Evolutionary conservation across 257 asterid genomes (phyloP), one percentile per base, ranked within the genome.

Genomic region (Dorcoceras hygrometricum): DNA sequence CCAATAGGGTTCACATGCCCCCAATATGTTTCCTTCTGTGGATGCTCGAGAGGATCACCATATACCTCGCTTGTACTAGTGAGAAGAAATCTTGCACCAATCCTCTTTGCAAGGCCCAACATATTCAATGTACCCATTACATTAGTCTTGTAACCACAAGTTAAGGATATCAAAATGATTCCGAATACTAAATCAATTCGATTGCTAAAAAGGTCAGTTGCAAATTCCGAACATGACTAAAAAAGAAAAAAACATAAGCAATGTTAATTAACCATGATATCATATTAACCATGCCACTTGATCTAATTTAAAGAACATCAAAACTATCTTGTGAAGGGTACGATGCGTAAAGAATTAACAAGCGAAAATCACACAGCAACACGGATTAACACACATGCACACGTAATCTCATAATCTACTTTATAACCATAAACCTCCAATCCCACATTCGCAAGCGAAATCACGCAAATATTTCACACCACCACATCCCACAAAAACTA

Each of bases 1-100:
- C 78, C 78, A 34, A 74, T 74, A 11, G 78, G 78, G 69, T 74
- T 74, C 53, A 74, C 78, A 65, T 74, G 68, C 26, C 78, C 78
- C 78, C 78, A 74, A 19, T 74, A 74, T 0, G 73, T 61, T 50
- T 74, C 78, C 48, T 67, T 74, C 48, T 74, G 78, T 20, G 78
- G 78, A 57, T 74, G 78, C 62, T 74, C 71, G 12, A 74, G 70
- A 4, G 75, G 78, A 34, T 74, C 78, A 18, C 78, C 78, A 55
- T 74, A 74, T 34, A 74, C 78, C 71, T 31, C 78, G 11, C 75
- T 68, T 26, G 78, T 74, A 56, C 75, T 68, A 8, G 78, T 74
- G 39, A 74, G 63, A 64, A 74, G 59, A 51, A 74, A 68, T 23
- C 75, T 63, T 26, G 78, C 78, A 18, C 77, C 77, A 23, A 73